These are phyloP conservation scores for Bolboschoenus planiculmis DNA, from an alignment of 176 grass and related monocot genomes.

Conservation along the genomic window DNA sequence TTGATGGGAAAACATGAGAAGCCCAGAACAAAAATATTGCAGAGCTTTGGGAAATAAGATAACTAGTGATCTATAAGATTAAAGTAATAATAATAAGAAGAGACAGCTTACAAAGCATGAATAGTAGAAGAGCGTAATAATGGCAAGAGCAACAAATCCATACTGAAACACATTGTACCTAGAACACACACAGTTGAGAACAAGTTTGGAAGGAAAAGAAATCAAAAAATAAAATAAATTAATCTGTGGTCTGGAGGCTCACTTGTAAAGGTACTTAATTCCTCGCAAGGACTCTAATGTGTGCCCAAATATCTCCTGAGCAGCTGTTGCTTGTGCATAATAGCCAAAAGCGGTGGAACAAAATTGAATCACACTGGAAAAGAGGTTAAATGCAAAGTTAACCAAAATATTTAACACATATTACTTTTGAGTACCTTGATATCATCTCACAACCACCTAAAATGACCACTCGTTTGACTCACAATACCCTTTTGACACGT, in stretches of 20 bases:
- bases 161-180: slow-evolving; percentile 99
- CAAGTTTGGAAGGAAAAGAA: background rate
- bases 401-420: background rate
- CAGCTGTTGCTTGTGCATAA: slow-evolving; percentile 97
- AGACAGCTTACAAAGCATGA: slow-evolving; percentile 60
- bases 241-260: slow-evolving; percentile 14
- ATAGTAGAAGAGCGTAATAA: slow-evolving; percentile 91
- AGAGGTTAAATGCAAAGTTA: background rate
- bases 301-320: slow-evolving; percentile 97
- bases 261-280: slow-evolving; percentile 99
- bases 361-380: slow-evolving; percentile 95
- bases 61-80: background rate
- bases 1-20: slow-evolving; percentile 5
- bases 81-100: background rate
- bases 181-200: slow-evolving; percentile 14
- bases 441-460: background rate
- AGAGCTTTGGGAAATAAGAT: background rate
- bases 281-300: slow-evolving; percentile 83
- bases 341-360: slow-evolving; percentile 95
- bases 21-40: background rate
- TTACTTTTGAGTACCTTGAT: background rate
- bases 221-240: background rate
- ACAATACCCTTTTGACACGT: background rate
- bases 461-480: background rate
- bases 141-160: slow-evolving; percentile 81